Evolutionary conservation across 371 early-diverging fungal species (phyloP), one percentile per base, ranked within the genome.

Genomic region (Lichtheimia ramosa): DNA sequence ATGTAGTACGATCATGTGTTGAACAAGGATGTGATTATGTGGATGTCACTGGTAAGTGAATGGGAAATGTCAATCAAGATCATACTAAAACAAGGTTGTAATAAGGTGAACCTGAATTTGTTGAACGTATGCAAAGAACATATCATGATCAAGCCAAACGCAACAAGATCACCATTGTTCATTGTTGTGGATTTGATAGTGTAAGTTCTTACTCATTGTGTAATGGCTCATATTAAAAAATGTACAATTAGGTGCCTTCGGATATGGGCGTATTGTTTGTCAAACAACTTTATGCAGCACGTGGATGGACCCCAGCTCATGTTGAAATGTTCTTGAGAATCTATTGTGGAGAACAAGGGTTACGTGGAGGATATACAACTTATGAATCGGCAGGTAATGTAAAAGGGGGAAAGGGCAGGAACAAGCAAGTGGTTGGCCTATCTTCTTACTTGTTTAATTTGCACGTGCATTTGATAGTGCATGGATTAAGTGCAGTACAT

Each of bases 151-250:
- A 84, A 55, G 96, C 96, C 6, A 66, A 65, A 53, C 73, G 74
- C 48, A 85, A 83, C 12, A 72, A 80, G 41, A 83, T 90, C 0
- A 71, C 83, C 15, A 85, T 96, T 62, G 88, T 96, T 13, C 90
- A 92, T 55, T 83, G 86, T 13, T 94, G 94, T 77, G 98, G 96
- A 7, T 95, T 95, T 72, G 96, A 96, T 73, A 90, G 90, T 59
- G 78, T 95, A 68, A 77, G 77, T 28, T 1, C n/a, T n/a, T 73
- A 89, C 87, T 57, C 73, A 75, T 28, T 54, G 7, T n/a, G 41
- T 50, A 13, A 10, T 15, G 7, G 39, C 3, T 8, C 16, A 46
- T 16, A 13, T 7, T 20, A 39, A 53, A 34, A 5, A 53, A 3
- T 10, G 14, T n/a, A 23, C 12, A 21, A 34, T 34, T 64, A 83